Evolutionary conservation across 176 grass and related monocot genomes (phyloP).

Genomic region (Pontederia paniculata): DNA sequence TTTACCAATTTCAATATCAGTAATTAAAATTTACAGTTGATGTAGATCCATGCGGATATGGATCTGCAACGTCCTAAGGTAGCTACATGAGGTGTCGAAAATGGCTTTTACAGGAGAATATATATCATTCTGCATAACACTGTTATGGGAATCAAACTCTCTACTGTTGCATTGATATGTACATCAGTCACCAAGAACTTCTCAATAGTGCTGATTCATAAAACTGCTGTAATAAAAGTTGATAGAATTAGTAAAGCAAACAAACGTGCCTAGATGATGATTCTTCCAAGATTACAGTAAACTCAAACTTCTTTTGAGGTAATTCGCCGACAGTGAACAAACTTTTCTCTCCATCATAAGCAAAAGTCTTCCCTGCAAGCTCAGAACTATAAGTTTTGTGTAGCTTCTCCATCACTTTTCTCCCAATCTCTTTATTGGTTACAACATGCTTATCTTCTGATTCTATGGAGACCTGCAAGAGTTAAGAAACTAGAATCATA

Average conservation of each 20-base stretch:
- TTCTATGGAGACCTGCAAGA: conserved; percentile 54
- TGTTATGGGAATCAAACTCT: too few species aligned
- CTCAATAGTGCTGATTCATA: not conserved
- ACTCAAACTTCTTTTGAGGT: conserved; percentile 77
- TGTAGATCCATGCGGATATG: too few species aligned
- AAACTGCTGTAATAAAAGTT: not conserved
- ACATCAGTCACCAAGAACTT: not conserved
- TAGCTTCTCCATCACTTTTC: conserved; percentile 65
- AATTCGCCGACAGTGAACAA: conserved; percentile 77
- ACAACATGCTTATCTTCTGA: conserved; percentile 53
- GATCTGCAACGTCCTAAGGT: too few species aligned
- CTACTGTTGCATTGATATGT: too few species aligned
- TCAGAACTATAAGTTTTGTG: conserved; percentile 70
- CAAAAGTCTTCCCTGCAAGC: conserved; percentile 70
- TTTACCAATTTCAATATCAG: too few species aligned
- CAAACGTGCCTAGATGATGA: conserved; percentile 45
- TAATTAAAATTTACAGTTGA: too few species aligned
- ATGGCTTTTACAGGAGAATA: too few species aligned
- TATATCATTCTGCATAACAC: too few species aligned
- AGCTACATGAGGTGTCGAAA: too few species aligned
- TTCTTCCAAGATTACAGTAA: conserved; percentile 69
- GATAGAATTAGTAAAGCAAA: not conserved
- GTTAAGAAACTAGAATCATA: conserved; percentile 12
- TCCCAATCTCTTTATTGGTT: conserved; percentile 50
- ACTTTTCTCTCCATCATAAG: conserved; percentile 82